Evolutionary conservation across 768 basidiomycete genomes (phyloP).

Genomic region (Mycena galopus): DNA sequence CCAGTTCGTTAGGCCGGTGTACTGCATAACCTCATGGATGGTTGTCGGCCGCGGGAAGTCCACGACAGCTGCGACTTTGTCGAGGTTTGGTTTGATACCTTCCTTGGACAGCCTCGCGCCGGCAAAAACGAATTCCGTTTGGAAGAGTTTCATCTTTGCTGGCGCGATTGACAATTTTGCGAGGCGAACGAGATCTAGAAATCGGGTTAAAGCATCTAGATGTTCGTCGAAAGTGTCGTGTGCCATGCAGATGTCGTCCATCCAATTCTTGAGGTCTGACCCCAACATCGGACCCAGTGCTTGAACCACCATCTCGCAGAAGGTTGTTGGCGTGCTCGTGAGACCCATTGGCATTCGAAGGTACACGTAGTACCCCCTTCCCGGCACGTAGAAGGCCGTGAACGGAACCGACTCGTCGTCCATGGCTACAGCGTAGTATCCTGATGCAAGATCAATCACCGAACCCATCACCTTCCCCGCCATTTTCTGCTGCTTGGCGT

Average conservation of each 20-base stretch:
- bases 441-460: constrained; percentile 53
- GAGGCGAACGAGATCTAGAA: constrained; percentile 45
- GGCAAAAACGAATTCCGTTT: constrained; percentile 50
- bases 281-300: constrained; percentile 26
- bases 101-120: constrained; percentile 46
- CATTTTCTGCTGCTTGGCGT: constrained; percentile 51
- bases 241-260: constrained; percentile 52
- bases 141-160: constrained; percentile 40
- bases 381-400: constrained; percentile 52
- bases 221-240: constrained; percentile 47
- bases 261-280: constrained; percentile 45
- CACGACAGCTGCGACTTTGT: constrained; percentile 44
- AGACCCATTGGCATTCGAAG: constrained; percentile 55
- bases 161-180: constrained; percentile 51
- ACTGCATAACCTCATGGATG: constrained; percentile 44
- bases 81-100: constrained; percentile 49
- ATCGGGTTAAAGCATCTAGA: constrained; percentile 38
- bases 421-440: constrained; percentile 48
- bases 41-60: constrained; percentile 48
- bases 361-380: constrained; percentile 51
- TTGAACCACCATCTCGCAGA: constrained; percentile 44
- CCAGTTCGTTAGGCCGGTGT: constrained; percentile 45
- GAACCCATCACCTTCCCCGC: constrained; percentile 50
- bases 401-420: constrained; percentile 42
- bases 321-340: constrained; percentile 52